Evolutionary conservation across 2,329 filamentous ascomycete genomes (phyloP).

Genomic region (Curvularia hawaiiensis): DNA sequence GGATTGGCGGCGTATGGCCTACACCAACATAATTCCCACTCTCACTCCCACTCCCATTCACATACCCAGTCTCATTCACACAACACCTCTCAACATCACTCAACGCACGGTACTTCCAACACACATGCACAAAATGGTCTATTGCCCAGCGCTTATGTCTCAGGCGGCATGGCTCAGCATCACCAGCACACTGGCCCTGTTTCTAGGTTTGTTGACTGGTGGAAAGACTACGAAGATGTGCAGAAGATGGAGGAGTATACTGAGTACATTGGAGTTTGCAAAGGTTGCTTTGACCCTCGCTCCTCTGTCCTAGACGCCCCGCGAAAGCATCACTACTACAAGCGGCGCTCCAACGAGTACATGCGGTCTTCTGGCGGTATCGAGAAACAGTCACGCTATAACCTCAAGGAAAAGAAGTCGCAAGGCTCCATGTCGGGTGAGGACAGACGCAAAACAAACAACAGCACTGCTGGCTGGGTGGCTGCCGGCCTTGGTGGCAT

Average conservation of each 20-base stretch:
- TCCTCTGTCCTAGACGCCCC: constrained; percentile 63
- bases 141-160: constrained; percentile 29
- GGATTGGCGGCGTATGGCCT: constrained; percentile 55
- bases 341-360: constrained; percentile 52
- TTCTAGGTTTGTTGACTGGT: constrained; percentile 62
- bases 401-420: constrained; percentile 37
- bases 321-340: constrained; percentile 62
- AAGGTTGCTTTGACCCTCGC: constrained; percentile 67
- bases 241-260: constrained; percentile 70
- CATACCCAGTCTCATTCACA: constrained; percentile 26
- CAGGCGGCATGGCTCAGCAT: constrained; percentile 50
- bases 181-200: constrained; percentile 63
- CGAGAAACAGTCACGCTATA: constrained; percentile 63
- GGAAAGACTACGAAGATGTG: constrained; percentile 68
- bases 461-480: constrained; percentile 56
- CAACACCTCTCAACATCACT: constrained; percentile 28
- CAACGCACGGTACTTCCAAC: constrained; percentile 39
- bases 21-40: constrained; percentile 49
- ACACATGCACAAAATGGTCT: constrained; percentile 28
- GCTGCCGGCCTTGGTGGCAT: constrained; percentile 61
- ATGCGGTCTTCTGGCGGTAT: constrained; percentile 56
- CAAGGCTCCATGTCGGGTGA: constrained; percentile 39
- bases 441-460: constrained; percentile 48
- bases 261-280: constrained; percentile 69
- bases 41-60: constrained; percentile 44